Evolutionary conservation across 306 rosid species (phyloP).

Genomic region (Quercus rubra): DNA sequence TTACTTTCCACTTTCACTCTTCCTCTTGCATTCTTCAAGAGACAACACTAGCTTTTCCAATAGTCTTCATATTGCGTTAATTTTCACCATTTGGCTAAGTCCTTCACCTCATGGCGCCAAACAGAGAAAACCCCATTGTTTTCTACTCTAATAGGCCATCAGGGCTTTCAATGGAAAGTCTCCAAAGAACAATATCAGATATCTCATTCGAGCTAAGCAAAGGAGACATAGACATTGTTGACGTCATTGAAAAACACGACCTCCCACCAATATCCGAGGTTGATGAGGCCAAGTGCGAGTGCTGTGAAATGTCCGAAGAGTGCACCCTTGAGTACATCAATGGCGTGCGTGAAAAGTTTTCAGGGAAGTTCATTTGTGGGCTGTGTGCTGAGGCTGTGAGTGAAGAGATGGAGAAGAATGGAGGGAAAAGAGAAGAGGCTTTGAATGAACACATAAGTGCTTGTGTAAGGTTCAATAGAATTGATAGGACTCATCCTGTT

Average conservation of each 20-base stretch:
- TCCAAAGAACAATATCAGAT: constrained; percentile 48
- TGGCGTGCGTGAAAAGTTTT: constrained; percentile 31
- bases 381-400: constrained; percentile 54
- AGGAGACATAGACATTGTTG: background rate
- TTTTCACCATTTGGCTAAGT: background rate
- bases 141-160: constrained; percentile 18
- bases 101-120: constrained; percentile 27
- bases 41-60: background rate
- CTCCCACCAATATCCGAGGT: constrained; percentile 28
- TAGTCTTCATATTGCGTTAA: background rate
- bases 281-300: constrained; percentile 54
- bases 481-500: constrained; percentile 46
- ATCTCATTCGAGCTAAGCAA: constrained; percentile 23
- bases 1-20: background rate
- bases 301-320: constrained; percentile 64
- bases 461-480: constrained; percentile 50
- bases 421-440: constrained; percentile 43
- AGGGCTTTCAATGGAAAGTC: constrained; percentile 29
- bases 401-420: constrained; percentile 53
- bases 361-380: constrained; percentile 53
- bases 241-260: too few species aligned
- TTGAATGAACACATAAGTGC: constrained; percentile 42
- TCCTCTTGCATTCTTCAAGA: background rate
- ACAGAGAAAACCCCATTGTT: constrained; percentile 14
- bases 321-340: constrained; percentile 47